These are phyloP conservation scores for Wickerhamomyces sydowiorum DNA, from an alignment of 805 yeast genomes.

Conservation along the genomic window DNA sequence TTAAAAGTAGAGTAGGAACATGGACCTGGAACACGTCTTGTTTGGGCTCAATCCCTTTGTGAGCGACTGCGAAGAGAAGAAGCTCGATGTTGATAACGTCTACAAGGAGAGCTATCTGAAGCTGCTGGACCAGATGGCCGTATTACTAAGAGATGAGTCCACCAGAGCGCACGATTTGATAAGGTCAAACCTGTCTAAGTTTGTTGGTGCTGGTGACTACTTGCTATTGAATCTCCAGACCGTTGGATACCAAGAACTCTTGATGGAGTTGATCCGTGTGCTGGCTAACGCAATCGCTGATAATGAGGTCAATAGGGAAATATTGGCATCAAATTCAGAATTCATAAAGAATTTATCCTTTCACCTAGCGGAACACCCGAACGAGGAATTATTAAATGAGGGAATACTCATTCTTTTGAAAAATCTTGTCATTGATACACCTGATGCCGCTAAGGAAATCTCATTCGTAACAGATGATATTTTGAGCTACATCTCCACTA, in stretches of 20 bases:
- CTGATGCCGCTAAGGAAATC: constrained; percentile 7
- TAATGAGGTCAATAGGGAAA: constrained; percentile 15
- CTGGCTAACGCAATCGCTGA: constrained; percentile 23
- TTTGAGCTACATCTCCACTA: constrained; percentile 4
- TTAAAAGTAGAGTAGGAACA: too few relatives aligned
- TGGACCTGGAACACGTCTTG: constrained; percentile 21
- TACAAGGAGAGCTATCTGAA: constrained; percentile 18
- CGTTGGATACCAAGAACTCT: constrained; percentile 5
- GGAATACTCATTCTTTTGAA: constrained; percentile 11
- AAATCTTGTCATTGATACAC: constrained; percentile 15
- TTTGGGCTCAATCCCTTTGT: constrained; percentile 21
- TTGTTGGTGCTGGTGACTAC: constrained; percentile 9
- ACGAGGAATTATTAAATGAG: constrained; percentile 17
- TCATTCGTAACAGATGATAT: constrained; percentile 10
- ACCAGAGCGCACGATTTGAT: constrained; percentile 12
- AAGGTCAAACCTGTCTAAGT: constrained; percentile 8
- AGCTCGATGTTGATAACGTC: constrained; percentile 6
- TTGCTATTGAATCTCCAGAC: constrained; percentile 2
- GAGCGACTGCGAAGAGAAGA: constrained; percentile 7
- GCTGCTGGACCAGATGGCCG: constrained; percentile 18
- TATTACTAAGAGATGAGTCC: constrained; percentile 14
- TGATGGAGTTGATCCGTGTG: constrained; percentile 17
- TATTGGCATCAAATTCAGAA: constrained; percentile 3
- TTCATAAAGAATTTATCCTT: constrained; percentile 7
- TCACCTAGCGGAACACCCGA: constrained; percentile 13